Percentiles rank a stretch among this genome's conserved stretches.
Conservation (phyloP, 257 asterid genomes). For the Rauvolfia tetraphylla region DNA sequence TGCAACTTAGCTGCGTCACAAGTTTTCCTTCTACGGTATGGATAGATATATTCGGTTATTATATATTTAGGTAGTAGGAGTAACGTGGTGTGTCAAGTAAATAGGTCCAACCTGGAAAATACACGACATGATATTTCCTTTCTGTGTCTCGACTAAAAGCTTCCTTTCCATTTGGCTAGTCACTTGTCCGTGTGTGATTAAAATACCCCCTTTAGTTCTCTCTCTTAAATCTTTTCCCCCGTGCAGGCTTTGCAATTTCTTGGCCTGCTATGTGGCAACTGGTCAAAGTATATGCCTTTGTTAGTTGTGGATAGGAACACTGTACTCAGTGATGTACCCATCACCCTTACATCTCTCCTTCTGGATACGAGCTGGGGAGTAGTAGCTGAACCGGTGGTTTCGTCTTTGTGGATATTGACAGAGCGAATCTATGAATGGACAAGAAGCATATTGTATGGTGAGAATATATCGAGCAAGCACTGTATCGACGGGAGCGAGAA, state of each 20-base stretch:
- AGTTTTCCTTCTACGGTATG: conserved; percentile 89
- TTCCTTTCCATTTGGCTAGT: neutral
- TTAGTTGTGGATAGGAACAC: conserved; percentile 43
- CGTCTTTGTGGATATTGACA: conserved; percentile 45
- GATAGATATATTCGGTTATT: conserved; percentile 4
- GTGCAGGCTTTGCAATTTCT: conserved; percentile 70
- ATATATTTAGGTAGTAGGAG: neutral
- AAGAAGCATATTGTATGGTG: conserved; percentile 18
- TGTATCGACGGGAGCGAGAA: conserved; percentile 51
- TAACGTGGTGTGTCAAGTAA: neutral
- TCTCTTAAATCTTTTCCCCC: neutral
- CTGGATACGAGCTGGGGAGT: conserved; percentile 39
- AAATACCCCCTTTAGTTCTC: too few species aligned
- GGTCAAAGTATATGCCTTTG: conserved; percentile 74
- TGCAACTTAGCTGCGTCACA: conserved; percentile 71
- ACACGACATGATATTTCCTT: neutral
- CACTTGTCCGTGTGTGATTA: neutral
- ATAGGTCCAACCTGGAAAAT: neutral
- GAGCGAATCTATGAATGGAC: conserved; percentile 60
- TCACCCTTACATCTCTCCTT: conserved; percentile 65
- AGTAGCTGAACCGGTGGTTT: conserved; percentile 60
- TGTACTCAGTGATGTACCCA: conserved; percentile 74
- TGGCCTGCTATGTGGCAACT: conserved; percentile 75
- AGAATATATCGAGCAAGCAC: conserved; percentile 27
- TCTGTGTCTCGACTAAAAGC: neutral